Base-by-base conservation (phyloP, 768 basidiomycete genomes). In the Infundibulicybe gibba region DNA sequence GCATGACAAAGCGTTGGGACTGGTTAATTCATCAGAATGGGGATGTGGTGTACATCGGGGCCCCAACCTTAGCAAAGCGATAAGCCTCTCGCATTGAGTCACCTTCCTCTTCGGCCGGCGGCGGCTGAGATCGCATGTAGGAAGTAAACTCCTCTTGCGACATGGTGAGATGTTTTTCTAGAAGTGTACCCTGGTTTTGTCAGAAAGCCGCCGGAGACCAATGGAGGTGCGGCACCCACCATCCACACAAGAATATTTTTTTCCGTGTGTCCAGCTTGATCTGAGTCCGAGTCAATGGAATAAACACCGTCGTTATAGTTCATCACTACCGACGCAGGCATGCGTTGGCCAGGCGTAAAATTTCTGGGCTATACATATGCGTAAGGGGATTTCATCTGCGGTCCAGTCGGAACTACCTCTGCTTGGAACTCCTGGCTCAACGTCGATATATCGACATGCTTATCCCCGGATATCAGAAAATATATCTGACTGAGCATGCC, bases 401-500 rank as follows among this genome's bases (percentile, higher is more conserved):
- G 6, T n/a, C 9, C 30, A 14, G 40, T 12, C 35, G 5, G 8
- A 67, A 76, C 45, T 40, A 89, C 91, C 66, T 84, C 77, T 13
- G 64, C 58, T 2, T 58, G 55, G 58, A 91, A 97, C 1, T 68
- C 70, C 12, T 64, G 62, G 55, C 85, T 89, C 38, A 97, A 62
- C 17, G 66, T 68, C 5, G 70, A 67, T 2, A 76, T 76, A 58
- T 94, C 81, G 19, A 92, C 75, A 0, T 67, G 63, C 56, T 81
- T 86, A 52, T 85, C 77, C 15, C 78, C 79, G 17, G 90, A 93
- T 4, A 97, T 70, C 14, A 93, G 73, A 59, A 92, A 91, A 61
- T 97, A 98, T 14, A 95, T 80, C 41, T 97, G 93, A 38, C 81
- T 75, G 37, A 97, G 72, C 56, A 94, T 81, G 32, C 87, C 84